Conservation (phyloP, 2,329 filamentous ascomycete genomes). For the Fusarium fracticaudum region DNA sequence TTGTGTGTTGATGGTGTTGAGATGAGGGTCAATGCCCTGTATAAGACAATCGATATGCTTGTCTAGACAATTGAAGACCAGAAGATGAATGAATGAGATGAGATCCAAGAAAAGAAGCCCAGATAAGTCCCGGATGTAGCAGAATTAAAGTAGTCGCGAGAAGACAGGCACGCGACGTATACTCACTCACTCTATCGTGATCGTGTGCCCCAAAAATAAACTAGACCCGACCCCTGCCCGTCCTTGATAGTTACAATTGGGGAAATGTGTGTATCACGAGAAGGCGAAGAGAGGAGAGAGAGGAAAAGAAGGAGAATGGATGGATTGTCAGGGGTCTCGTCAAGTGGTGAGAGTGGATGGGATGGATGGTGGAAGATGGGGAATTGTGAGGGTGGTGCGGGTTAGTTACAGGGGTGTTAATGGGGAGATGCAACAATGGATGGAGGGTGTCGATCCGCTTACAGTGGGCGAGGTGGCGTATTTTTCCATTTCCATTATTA, state of each 20-base stretch:
- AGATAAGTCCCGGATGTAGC: not conserved
- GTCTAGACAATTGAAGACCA: not conserved
- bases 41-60: not conserved
- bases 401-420: slow-evolving; percentile 13
- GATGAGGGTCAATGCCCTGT: slow-evolving; percentile 13
- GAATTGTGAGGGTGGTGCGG: slow-evolving; percentile 20
- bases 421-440: slow-evolving; percentile 16
- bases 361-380: not conserved
- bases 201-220: slow-evolving; percentile 33
- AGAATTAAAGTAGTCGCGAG: slow-evolving; percentile 33
- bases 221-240: slow-evolving; percentile 13
- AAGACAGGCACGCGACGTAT: slow-evolving; percentile 13
- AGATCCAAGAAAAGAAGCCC: not conserved
- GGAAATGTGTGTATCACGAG: slow-evolving; percentile 19
- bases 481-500: not conserved
- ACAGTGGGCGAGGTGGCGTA: slow-evolving; percentile 18
- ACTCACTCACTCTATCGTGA: slow-evolving; percentile 3
- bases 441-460: slow-evolving; percentile 17
- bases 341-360: slow-evolving; percentile 4
- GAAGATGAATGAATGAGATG: not conserved
- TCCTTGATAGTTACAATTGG: not conserved
- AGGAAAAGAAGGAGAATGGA: not conserved
- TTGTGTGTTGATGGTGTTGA: not conserved
- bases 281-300: not conserved
- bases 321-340: slow-evolving; percentile 13